Conservation (phyloP, 495 filamentous ascomycete species). For the Talaromyces proteolyticus region DNA sequence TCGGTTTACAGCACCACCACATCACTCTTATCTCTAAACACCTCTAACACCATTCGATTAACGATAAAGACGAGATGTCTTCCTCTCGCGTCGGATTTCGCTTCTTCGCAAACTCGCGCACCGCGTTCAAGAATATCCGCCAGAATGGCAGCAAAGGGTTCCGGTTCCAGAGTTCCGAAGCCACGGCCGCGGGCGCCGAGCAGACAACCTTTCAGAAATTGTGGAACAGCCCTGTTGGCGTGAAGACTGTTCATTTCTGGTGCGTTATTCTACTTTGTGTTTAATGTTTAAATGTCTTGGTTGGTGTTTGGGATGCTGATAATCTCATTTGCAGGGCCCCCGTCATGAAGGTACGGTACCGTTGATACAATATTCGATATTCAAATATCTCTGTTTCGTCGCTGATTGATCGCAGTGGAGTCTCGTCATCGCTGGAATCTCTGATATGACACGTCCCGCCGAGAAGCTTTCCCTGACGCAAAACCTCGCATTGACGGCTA, state of each 20-base stretch:
- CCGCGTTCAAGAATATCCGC: conserved; percentile 43
- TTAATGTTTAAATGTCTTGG: background rate
- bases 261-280: conserved; percentile 28
- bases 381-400: too few species aligned
- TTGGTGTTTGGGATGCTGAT: conserved; percentile 2
- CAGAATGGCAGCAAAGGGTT: conserved; percentile 28
- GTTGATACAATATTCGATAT: background rate
- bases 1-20: background rate
- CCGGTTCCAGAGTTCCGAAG: conserved; percentile 62
- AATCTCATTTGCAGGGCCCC: conserved; percentile 60
- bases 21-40: conserved; percentile 2
- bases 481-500: conserved; percentile 79
- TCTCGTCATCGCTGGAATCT: conserved; percentile 84
- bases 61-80: conserved; percentile 21
- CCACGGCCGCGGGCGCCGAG: conserved; percentile 37
- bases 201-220: conserved; percentile 62
- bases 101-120: conserved; percentile 43
- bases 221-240: conserved; percentile 80
- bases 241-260: conserved; percentile 99
- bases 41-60: conserved; percentile 7
- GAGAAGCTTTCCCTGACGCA: conserved; percentile 88
- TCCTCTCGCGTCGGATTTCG: conserved; percentile 44
- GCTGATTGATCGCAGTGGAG: conserved; percentile 62
- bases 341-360: conserved; percentile 79
- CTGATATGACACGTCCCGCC: conserved; percentile 88